Evolutionary conservation across 2,329 filamentous ascomycete species (phyloP).

Genomic region (Amauroascus niger): DNA sequence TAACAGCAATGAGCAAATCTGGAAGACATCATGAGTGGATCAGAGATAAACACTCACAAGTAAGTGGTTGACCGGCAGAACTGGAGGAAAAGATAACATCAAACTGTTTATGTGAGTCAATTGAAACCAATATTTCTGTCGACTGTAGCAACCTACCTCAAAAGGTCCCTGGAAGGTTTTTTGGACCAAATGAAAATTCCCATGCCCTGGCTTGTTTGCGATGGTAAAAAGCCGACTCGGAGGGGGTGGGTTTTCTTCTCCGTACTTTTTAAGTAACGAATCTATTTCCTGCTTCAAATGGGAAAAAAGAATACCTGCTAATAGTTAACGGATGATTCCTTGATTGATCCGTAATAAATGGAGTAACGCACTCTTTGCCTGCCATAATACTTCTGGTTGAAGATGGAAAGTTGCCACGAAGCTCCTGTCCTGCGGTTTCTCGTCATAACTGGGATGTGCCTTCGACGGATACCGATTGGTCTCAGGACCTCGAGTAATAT

Average conservation of each 20-base stretch:
- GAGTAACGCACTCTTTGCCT: slow-evolving; percentile 56
- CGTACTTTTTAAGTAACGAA: slow-evolving; percentile 48
- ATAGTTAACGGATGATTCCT: not conserved
- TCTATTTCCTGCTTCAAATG: slow-evolving; percentile 57
- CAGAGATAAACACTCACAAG: slow-evolving; percentile 37
- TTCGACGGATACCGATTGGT: slow-evolving; percentile 50
- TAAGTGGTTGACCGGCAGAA: slow-evolving; percentile 49
- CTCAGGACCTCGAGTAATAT: slow-evolving; percentile 60
- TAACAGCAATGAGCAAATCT: slow-evolving; percentile 13
- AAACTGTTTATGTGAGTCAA: slow-evolving; percentile 48
- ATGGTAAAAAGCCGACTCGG: slow-evolving; percentile 80
- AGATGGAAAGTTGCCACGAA: slow-evolving; percentile 62
- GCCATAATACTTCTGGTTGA: slow-evolving; percentile 66
- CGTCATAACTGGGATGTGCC: slow-evolving; percentile 53
- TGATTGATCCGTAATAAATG: not conserved
- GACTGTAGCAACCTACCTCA: slow-evolving; percentile 39
- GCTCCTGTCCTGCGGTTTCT: slow-evolving; percentile 66
- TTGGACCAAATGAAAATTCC: slow-evolving; percentile 81
- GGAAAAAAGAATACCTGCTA: slow-evolving; percentile 46
- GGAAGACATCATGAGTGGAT: not conserved
- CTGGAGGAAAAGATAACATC: slow-evolving; percentile 81
- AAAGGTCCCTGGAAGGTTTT: slow-evolving; percentile 86
- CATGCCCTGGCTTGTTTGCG: slow-evolving; percentile 47
- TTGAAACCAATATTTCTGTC: not conserved
- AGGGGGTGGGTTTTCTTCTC: slow-evolving; percentile 60